Evolutionary conservation across 352 stramenopile species (phyloP).

Genomic region (Globisporangium cederbergense): DNA sequence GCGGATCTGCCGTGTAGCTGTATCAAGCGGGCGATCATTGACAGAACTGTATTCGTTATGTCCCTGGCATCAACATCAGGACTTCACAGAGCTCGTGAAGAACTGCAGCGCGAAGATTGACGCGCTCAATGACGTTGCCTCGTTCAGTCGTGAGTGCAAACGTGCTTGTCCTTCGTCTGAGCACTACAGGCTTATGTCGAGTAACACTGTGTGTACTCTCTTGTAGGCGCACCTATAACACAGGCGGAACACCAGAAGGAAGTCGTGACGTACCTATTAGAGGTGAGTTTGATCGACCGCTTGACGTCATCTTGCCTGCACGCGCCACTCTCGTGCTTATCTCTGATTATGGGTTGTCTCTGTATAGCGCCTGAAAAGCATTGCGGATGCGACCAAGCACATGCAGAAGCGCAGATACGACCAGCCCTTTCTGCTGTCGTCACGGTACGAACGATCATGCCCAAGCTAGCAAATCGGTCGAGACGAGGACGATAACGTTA

Average conservation of each 20-base stretch:
- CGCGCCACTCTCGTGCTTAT: not conserved
- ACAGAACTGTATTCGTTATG: not conserved
- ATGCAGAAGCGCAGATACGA: conserved; percentile 72
- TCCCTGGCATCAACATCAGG: conserved; percentile 20
- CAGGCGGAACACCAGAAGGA: conserved; percentile 59
- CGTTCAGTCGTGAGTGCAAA: conserved; percentile 16
- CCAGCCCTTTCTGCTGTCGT: conserved; percentile 64
- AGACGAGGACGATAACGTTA: not conserved
- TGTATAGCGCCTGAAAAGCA: conserved; percentile 55
- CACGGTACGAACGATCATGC: conserved; percentile 27
- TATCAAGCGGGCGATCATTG: not conserved
- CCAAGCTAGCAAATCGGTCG: not conserved
- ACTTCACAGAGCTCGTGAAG: conserved; percentile 72
- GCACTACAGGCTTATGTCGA: not conserved
- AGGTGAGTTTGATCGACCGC: conserved; percentile 25
- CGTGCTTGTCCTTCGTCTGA: not conserved
- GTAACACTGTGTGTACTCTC: not conserved
- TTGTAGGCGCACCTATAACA: conserved; percentile 20
- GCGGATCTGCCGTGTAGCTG: not conserved
- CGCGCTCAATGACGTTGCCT: conserved; percentile 36
- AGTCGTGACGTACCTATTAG: conserved; percentile 65
- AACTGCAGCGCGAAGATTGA: conserved; percentile 64
- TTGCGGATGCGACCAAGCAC: conserved; percentile 55
- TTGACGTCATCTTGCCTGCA: conserved; percentile 9
- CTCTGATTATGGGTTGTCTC: not conserved